phyloP scores from a whole-genome alignment of 1,139 yeast species.

The Magnusiomyces tetraspermus region DNA sequence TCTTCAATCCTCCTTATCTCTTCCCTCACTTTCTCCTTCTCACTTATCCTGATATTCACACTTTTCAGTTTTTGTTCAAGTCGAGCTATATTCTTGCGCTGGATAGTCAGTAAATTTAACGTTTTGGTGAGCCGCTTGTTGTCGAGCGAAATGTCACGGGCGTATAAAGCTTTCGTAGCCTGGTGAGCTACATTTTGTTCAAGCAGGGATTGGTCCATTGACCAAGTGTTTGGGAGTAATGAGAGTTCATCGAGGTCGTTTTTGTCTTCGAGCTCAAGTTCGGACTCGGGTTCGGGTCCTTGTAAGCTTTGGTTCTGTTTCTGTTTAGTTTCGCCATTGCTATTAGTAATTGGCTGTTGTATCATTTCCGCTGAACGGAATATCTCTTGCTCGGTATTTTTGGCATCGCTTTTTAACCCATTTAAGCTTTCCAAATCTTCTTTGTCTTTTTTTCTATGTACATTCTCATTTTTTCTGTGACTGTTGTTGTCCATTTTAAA shows the following conservation, averaged over 20 bases:
- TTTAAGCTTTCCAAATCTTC: no score
- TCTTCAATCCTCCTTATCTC: constrained; percentile 47
- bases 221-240: constrained; percentile 27
- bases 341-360: no score
- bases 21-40: constrained; percentile 43
- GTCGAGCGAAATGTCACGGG: constrained; percentile 65
- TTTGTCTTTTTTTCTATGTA: no score
- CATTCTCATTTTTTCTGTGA: no score
- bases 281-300: neutral
- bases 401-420: no score
- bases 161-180: constrained; percentile 54
- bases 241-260: constrained; percentile 14
- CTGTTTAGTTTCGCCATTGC: no score
- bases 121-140: constrained; percentile 63
- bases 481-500: no score
- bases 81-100: constrained; percentile 37
- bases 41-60: constrained; percentile 58
- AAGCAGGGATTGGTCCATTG: constrained; percentile 60
- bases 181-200: constrained; percentile 58
- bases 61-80: constrained; percentile 43
- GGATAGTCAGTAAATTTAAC: constrained; percentile 33
- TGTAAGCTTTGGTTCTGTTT: neutral
- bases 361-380: no score
- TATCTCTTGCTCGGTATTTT: no score
- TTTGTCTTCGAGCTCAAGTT: neutral